Conservation (phyloP, 441 rosid genomes). For the Daphne laureola region DNA sequence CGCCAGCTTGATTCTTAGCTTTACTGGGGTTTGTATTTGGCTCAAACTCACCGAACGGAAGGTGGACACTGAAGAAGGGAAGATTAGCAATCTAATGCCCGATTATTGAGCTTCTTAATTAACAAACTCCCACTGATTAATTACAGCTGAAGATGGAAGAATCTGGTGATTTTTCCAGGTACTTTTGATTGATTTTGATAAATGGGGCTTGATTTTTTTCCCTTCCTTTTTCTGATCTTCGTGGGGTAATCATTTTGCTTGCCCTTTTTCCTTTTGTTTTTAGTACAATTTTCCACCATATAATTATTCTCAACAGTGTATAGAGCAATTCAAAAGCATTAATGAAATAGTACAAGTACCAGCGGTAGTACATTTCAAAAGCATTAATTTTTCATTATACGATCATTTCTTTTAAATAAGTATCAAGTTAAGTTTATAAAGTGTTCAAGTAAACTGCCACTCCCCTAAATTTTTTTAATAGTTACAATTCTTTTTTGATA, state of each 20-base stretch:
- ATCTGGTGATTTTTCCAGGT: constrained; percentile 15
- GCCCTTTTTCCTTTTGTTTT: neutral
- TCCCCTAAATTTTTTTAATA: too few species aligned
- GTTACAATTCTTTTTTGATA: too few species aligned
- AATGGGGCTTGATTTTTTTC: constrained; percentile 12
- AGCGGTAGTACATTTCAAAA: neutral
- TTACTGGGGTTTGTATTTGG: constrained; percentile 91
- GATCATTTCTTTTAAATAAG: neutral
- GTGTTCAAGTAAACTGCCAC: too few species aligned
- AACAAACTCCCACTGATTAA: constrained; percentile 10
- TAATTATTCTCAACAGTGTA: constrained; percentile 26
- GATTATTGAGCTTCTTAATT: constrained; percentile 43
- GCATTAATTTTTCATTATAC: neutral
- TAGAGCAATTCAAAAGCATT: constrained; percentile 22
- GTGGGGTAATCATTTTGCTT: too few species aligned
- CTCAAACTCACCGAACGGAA: constrained; percentile 77
- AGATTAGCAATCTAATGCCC: constrained; percentile 81
- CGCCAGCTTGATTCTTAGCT: constrained; percentile 79
- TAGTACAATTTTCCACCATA: constrained; percentile 9
- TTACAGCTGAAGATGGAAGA: constrained; percentile 3
- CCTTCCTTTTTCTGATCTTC: neutral
- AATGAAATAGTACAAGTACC: constrained; percentile 13
- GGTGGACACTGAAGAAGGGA: constrained; percentile 77
- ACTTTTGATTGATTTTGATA: constrained; percentile 11
- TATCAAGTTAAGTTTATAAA: neutral